Conservation (phyloP, 2,329 filamentous ascomycete species). For the Beauveria australis region DNA sequence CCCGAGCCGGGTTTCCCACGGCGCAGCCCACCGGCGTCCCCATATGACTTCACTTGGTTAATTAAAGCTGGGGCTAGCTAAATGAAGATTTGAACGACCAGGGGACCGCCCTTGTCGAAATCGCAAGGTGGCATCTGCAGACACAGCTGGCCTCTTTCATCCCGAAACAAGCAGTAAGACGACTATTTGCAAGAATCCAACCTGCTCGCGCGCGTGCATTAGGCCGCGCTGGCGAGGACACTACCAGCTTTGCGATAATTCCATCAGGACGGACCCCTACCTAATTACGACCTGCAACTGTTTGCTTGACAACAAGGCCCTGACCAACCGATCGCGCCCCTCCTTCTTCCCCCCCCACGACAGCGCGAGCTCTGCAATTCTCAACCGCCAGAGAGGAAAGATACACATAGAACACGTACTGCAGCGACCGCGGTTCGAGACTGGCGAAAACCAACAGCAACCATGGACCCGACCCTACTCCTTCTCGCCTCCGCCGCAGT, state of each 20-base stretch:
- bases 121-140: constrained; percentile 24
- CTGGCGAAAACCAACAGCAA: not conserved
- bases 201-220: not conserved
- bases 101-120: constrained; percentile 14
- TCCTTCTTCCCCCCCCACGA: not conserved
- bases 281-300: not conserved
- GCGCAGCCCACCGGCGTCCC: constrained; percentile 1
- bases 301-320: not conserved
- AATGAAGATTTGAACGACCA: constrained; percentile 12
- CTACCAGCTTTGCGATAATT: no score
- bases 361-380: not conserved
- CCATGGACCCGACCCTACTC: constrained; percentile 15
- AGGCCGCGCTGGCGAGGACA: not conserved
- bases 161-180: not conserved
- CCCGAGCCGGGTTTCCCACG: not conserved
- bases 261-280: not conserved
- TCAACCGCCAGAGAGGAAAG: not conserved
- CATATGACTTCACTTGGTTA: constrained; percentile 10
- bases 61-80: constrained; percentile 9
- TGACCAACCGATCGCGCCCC: not conserved
- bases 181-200: no score
- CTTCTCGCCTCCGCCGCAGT: constrained; percentile 26
- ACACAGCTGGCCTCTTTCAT: not conserved
- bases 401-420: not conserved
- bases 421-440: not conserved